Percentiles rank a stretch among this genome's conserved stretches.
Conservation (phyloP, 106 monocot genomes). For the Acorus calamus region DNA sequence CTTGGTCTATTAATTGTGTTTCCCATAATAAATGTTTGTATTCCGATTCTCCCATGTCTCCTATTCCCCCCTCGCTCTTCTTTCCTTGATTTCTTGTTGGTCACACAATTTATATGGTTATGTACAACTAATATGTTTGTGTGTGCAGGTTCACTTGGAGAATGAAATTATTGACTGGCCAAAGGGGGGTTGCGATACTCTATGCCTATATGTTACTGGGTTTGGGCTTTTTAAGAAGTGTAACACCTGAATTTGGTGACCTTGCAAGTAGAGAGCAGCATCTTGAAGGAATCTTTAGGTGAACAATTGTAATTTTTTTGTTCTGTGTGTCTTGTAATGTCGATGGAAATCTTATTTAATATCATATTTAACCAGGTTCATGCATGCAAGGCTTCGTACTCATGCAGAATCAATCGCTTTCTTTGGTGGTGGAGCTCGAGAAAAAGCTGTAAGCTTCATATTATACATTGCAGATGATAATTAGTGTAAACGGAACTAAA, state of each 20-base stretch:
- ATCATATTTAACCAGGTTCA: constrained; percentile 44
- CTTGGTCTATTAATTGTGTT: not conserved
- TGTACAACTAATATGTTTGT: not conserved
- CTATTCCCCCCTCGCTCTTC: not conserved
- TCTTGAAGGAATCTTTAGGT: constrained; percentile 96
- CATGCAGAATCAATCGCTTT: constrained; percentile 99
- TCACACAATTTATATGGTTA: no score
- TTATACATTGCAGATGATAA: not conserved
- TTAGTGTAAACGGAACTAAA: no score
- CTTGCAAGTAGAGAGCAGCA: constrained; percentile 83
- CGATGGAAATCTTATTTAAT: not conserved
- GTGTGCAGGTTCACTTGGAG: constrained; percentile 93
- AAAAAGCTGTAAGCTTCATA: constrained; percentile 78
- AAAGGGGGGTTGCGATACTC: constrained; percentile 85
- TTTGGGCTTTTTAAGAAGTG: constrained; percentile 88
- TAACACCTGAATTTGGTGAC: constrained; percentile 91
- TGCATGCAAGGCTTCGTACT: constrained; percentile 88
- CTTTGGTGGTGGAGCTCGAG: constrained; percentile 94
- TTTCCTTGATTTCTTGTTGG: not conserved
- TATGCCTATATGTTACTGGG: constrained; percentile 94
- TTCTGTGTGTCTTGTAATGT: no score
- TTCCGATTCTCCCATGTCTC: no score
- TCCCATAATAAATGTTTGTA: no score
- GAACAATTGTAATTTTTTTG: not conserved
- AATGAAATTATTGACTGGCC: constrained; percentile 89